These are phyloP conservation scores for Udeniomyces megalosporus DNA, from an alignment of 768 basidiomycete species.

Conservation along the genomic window DNA sequence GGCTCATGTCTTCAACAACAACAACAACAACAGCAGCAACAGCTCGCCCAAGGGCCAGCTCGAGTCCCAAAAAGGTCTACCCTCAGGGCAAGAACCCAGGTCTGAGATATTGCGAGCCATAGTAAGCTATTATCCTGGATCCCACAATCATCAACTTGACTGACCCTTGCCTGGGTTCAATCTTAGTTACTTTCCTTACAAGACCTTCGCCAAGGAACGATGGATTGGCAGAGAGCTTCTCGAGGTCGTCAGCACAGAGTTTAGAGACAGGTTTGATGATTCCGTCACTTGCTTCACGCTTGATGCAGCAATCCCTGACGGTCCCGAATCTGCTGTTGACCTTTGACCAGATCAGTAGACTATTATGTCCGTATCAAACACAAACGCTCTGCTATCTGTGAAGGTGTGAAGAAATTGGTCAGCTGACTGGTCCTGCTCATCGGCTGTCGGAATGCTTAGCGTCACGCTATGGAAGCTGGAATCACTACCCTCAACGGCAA, in stretches of 20 bases:
- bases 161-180: too few species aligned
- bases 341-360: constrained; percentile 39
- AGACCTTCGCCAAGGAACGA: constrained; percentile 77
- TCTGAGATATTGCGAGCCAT: constrained; percentile 65
- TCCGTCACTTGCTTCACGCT: too few species aligned
- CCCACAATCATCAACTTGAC: too few species aligned
- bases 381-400: neutral
- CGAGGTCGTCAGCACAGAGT: constrained; percentile 86
- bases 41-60: neutral
- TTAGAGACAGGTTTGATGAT: constrained; percentile 55
- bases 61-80: neutral
- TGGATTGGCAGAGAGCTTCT: constrained; percentile 28
- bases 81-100: constrained; percentile 33
- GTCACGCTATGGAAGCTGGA: constrained; percentile 68
- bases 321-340: neutral
- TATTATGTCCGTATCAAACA: constrained; percentile 53
- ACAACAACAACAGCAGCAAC: neutral
- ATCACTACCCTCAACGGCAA: constrained; percentile 92
- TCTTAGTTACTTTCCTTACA: constrained; percentile 61
- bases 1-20: neutral
- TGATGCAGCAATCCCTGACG: neutral
- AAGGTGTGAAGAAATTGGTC: neutral
- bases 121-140: too few species aligned
- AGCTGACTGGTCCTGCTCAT: neutral
- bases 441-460: constrained; percentile 26